Base-by-base conservation (phyloP, 2,329 filamentous ascomycete genomes). In the Nemania abortiva region DNA sequence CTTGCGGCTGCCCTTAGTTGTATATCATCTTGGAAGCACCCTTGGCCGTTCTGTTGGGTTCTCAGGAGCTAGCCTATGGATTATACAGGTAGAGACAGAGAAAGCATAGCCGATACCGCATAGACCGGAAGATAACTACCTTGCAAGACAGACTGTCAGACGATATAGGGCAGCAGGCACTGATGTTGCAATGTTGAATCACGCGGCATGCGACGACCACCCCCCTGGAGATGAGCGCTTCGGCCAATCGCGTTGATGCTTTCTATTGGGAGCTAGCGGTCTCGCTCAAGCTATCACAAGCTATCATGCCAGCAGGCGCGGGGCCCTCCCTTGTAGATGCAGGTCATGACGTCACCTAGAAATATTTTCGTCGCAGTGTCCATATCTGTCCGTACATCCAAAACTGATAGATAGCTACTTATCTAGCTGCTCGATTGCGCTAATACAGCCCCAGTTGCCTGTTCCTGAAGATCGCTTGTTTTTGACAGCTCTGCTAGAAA, bases 271-370 rank as follows among this genome's bases (percentile, higher is more conserved):
- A 31, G 29, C 37, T n/a, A 52, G 50, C 37, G 49, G 45, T 34
- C 37, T 54, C 34, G 42, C 60, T 22, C 13, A 11, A 62, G 39
- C 45, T 34, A 11, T n/a, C 24, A 7, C 45, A 20, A 49, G 45
- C 47, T 62, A 50, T 53, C 47, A 56, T 31, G 47, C 57, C 39
- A 45, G 11, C n/a, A 39, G 22, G 49, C 61, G 62, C 56, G 61
- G 61, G 63, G 68, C 60, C 60, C 57, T 31, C 22, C 34, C 18
- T 54, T 18, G 34, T 6, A 39, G 6, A 31, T 61, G 55, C n/a
- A 53, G 20, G 59, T 53, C 50, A 63, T 70, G 69, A 70, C 69
- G 69, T 70, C 69, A 70, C n/a, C n/a, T 39, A 20, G 20, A 31
- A 55, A 56, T 37, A 57, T 59, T 37, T 65, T 29, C 62, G 29